Base-by-base conservation (phyloP, 306 rosid species). In the Fragaria nilgerrensis region DNA sequence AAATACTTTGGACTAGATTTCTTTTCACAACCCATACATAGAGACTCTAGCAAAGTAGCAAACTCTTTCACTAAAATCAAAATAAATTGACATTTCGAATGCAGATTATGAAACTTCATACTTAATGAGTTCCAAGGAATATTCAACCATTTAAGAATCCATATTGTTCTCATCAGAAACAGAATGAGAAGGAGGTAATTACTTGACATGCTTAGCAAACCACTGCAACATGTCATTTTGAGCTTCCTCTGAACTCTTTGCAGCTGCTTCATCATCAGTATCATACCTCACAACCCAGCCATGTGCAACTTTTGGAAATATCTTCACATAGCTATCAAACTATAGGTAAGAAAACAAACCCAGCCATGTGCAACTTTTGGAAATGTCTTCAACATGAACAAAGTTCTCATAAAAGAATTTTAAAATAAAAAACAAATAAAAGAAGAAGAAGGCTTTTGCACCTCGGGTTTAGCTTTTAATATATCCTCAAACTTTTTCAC, bases 381-480 rank as follows among this genome's bases (percentile, higher is more conserved):
- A n/a, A n/a, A n/a, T 25, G 27, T 25, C 62, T 43, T 43, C 45
- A 43, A 43, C 45, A 43, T 43, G 45, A 43, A 43, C 11, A 47
- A 59, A 56, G 25, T 7, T 13, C 12, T 56, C 29, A 56, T 9
- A 56, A 22, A 3, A 22, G 22, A n/a, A 52, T 29, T 29, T 1
- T 4, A 52, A 52, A 5, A 49, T 8, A 71, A 71, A 49, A 48
- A 52, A 52, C 1, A 34, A 75, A 44, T 41, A 1, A 11, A 12
- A 41, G 14, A 58, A 13, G 4, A 22, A 25, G 14, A 23, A 23
- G 37, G 37, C 2, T 8, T 12, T 17, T 59, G 36, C 14, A 85
- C 93, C 93, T 80, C 85, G 11, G 89, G 80, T 78, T 84, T 91
- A 70, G 90, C 78, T 79, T 37, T 13, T 34, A 91, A 78, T 77